Evolutionary conservation across 2,329 filamentous ascomycete species (phyloP).

Genomic region (Cladosporium cucumerinum): DNA sequence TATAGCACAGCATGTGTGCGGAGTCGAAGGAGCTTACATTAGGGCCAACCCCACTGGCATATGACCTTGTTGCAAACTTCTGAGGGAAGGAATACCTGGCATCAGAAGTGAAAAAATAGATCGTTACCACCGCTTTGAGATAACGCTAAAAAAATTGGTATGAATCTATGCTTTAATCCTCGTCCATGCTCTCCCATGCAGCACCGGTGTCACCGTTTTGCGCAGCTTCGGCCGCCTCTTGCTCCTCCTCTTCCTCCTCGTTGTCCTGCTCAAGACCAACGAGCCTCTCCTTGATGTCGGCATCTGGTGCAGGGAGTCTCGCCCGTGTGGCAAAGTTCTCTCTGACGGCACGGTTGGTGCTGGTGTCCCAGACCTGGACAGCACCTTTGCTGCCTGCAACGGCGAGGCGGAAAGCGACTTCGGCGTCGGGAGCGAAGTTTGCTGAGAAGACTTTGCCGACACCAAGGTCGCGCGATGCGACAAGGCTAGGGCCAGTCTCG

Average conservation of each 20-base stretch:
- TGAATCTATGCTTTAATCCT: constrained; percentile 27
- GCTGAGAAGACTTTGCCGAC: constrained; percentile 94
- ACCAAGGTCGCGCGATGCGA: constrained; percentile 85
- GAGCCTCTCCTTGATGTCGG: constrained; percentile 68
- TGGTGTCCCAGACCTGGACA: constrained; percentile 94
- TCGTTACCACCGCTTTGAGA: neutral
- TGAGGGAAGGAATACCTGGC: neutral
- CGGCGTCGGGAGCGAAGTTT: constrained; percentile 81
- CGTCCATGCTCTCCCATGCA: constrained; percentile 38
- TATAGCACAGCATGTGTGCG: neutral
- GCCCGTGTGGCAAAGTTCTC: constrained; percentile 75
- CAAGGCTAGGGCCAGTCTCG: constrained; percentile 78
- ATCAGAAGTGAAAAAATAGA: neutral
- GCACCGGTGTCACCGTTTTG: constrained; percentile 34
- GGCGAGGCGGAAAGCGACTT: constrained; percentile 87
- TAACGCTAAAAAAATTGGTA: neutral
- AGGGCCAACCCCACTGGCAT: neutral
- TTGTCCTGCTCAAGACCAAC: constrained; percentile 66
- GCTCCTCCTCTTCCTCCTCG: constrained; percentile 61
- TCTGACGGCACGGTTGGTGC: constrained; percentile 84
- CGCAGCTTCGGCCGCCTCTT: constrained; percentile 56
- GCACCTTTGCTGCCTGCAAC: constrained; percentile 92
- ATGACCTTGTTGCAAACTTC: neutral
- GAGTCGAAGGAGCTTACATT: neutral
- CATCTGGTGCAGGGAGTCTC: constrained; percentile 51